phyloP scores from a whole-genome alignment of 257 asterid genomes.

The Rubia yunnanensis region DNA sequence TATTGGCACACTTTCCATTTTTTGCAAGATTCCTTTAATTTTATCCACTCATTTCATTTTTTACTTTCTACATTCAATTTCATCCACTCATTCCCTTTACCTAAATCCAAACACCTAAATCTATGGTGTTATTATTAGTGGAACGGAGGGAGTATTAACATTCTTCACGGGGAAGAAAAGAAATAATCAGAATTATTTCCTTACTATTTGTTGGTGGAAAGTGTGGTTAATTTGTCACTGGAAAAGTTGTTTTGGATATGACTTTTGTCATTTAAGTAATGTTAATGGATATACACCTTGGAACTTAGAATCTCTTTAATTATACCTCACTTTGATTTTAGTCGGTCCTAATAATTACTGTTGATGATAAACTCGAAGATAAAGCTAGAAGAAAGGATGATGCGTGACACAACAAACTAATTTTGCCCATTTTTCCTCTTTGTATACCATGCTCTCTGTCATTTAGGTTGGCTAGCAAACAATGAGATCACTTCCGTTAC shows the following conservation, averaged over 20 bases:
- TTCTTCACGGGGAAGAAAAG: not conserved
- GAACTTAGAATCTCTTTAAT: not conserved
- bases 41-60: too few species aligned
- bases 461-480: too few species aligned
- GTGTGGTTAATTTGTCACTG: not conserved
- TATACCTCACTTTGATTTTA: not conserved
- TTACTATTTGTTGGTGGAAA: not conserved
- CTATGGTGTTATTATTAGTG: too few species aligned
- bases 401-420: not conserved
- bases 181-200: not conserved
- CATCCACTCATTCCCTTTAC: too few species aligned
- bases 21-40: too few species aligned
- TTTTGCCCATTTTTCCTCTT: not conserved
- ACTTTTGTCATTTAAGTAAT: not conserved
- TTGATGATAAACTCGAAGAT: constrained; percentile 8
- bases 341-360: not conserved
- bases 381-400: constrained; percentile 14
- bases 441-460: too few species aligned
- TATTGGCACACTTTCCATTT: too few species aligned
- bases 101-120: too few species aligned
- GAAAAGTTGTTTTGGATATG: not conserved
- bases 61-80: too few species aligned
- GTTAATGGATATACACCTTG: constrained; percentile 2
- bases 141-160: too few species aligned
- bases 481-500: not conserved